Percentiles rank a stretch among this genome's conserved stretches.
phyloP scores from a whole-genome alignment of 2,329 filamentous ascomycete genomes.

The Calonectria pauciramosa region DNA sequence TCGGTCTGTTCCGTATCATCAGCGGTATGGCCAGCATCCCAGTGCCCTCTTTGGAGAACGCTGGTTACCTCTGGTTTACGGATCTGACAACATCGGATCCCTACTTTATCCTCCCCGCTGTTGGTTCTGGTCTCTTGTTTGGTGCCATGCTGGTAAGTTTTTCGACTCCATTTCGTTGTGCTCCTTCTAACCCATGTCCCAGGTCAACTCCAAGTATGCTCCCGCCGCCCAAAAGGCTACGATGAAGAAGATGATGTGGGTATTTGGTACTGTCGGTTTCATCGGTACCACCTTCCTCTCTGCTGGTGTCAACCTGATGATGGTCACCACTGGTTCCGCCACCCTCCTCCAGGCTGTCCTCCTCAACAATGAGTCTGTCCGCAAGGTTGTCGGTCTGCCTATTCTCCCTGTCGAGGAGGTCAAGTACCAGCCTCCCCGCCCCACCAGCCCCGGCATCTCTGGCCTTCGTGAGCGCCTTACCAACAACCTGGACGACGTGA shows the following conservation, averaged over 20 bases:
- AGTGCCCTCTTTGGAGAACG: constrained; percentile 81
- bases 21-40: constrained; percentile 82
- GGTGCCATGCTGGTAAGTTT: constrained; percentile 65
- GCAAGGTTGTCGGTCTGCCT: constrained; percentile 55
- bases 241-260: constrained; percentile 57
- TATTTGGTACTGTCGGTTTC: constrained; percentile 60
- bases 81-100: constrained; percentile 86
- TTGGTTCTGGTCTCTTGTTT: constrained; percentile 70
- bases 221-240: constrained; percentile 52
- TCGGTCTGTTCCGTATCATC: constrained; percentile 84
- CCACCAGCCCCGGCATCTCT: constrained; percentile 36
- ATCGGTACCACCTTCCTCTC: constrained; percentile 62
- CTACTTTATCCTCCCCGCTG: constrained; percentile 78
- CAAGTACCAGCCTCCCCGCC: constrained; percentile 54
- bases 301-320: constrained; percentile 64
- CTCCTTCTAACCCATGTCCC: constrained; percentile 27
- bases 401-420: constrained; percentile 46
- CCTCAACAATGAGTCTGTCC: constrained; percentile 55
- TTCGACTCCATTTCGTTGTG: not conserved
- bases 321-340: constrained; percentile 56
- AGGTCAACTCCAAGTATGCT: constrained; percentile 54
- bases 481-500: constrained; percentile 52
- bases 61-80: constrained; percentile 82
- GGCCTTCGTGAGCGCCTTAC: constrained; percentile 51
- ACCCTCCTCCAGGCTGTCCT: constrained; percentile 53